Conservation (phyloP, 305 asterid genomes). For the Rubia tinctorum region DNA sequence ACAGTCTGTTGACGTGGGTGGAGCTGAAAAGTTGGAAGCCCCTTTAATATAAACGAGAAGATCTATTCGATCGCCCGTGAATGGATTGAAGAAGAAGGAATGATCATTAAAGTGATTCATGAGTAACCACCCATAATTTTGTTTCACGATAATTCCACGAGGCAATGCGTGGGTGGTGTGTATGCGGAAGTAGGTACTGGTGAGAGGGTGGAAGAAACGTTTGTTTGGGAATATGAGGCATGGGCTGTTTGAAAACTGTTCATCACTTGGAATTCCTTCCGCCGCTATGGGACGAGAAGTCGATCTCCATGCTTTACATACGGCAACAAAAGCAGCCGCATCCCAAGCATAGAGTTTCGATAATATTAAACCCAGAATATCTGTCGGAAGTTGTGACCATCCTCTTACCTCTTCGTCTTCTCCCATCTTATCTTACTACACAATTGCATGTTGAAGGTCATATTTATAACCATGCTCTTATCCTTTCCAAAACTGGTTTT, state of each 20-base stretch:
- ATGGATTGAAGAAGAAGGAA: background rate
- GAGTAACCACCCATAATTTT: no score
- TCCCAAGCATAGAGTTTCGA: background rate
- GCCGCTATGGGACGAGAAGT: background rate
- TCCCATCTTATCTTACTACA: no score
- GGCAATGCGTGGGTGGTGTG: no score
- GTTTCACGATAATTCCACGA: no score
- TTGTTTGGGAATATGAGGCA: no score
- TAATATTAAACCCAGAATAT: background rate
- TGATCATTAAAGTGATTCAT: background rate
- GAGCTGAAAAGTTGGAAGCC: background rate
- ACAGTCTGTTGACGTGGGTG: background rate
- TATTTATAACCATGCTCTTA: no score
- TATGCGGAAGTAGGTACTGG: no score
- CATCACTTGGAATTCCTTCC: no score
- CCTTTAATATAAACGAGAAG: background rate
- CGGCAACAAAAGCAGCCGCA: background rate
- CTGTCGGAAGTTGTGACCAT: background rate
- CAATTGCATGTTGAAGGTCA: no score
- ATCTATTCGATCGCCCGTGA: background rate
- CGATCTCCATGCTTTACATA: background rate
- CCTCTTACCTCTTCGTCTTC: background rate
- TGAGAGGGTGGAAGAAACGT: no score
- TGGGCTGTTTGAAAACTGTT: no score
- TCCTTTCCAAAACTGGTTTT: no score